These are phyloP conservation scores for Pharus latifolius DNA, from an alignment of 176 grass and related monocot genomes.

Conservation along the genomic window DNA sequence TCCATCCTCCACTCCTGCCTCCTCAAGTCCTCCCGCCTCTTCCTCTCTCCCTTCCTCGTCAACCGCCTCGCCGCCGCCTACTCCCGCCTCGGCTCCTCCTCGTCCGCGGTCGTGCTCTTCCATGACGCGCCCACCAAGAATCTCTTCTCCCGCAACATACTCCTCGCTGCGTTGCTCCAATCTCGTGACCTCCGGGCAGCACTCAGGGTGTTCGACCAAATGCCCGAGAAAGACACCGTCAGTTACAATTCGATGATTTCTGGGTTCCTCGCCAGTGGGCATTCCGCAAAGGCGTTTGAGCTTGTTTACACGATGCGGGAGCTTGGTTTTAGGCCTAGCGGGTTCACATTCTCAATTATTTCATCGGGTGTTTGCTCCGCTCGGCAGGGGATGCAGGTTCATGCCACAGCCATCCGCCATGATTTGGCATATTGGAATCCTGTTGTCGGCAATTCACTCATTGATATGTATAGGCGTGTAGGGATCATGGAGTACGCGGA, in stretches of 20 bases:
- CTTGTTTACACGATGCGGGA: conserved; percentile 30
- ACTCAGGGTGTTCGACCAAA: conserved; percentile 50
- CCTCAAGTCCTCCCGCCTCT: conserved; percentile 42
- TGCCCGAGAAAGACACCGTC: conserved; percentile 42
- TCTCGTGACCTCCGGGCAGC: conserved; percentile 26
- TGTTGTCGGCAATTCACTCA: conserved; percentile 51
- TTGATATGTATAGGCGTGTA: conserved; percentile 65
- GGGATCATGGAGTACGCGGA: conserved; percentile 34
- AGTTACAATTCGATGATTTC: conserved; percentile 69
- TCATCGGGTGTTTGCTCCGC: conserved; percentile 20
- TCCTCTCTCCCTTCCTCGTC: conserved; percentile 32
- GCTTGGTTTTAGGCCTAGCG: conserved; percentile 35
- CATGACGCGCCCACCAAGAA: conserved; percentile 30
- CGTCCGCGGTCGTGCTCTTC: conserved; percentile 30
- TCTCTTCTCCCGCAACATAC: conserved; percentile 56
- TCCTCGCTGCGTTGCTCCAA: conserved; percentile 13
- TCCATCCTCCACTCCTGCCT: conserved; percentile 46
- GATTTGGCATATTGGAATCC: conserved; percentile 17
- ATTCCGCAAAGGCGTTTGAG: conserved; percentile 13
- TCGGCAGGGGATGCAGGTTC: conserved; percentile 38
- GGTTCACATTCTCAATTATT: conserved; percentile 70
- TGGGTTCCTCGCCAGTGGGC: conserved; percentile 23
- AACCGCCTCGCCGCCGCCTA: conserved; percentile 61
- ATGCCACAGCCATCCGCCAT: conserved; percentile 37
- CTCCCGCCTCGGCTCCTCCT: conserved; percentile 26